These are phyloP conservation scores for Ceratobasidium sp. DNA, from an alignment of 1,284 basidiomycete species.

Conservation along the genomic window DNA sequence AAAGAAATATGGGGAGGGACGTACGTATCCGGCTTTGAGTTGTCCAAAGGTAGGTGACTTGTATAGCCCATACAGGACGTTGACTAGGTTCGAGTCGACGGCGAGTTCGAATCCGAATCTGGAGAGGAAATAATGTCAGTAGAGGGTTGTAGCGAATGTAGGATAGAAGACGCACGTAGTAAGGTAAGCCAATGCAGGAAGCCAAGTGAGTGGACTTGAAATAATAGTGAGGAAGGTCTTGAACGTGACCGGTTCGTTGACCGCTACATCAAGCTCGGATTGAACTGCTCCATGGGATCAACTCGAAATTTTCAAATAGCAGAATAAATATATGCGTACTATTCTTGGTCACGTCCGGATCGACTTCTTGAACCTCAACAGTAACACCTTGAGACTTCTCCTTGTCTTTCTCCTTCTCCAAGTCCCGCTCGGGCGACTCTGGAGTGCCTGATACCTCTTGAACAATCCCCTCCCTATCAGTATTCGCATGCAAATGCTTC, in stretches of 20 bases:
- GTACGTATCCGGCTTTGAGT: slow-evolving; percentile 68
- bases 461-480: slow-evolving; percentile 37
- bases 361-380: slow-evolving; percentile 53
- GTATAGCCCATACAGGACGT: slow-evolving; percentile 63
- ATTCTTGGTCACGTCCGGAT: slow-evolving; percentile 51
- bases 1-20: slow-evolving; percentile 45
- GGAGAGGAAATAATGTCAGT: not conserved
- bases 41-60: slow-evolving; percentile 59
- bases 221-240: slow-evolving; percentile 59
- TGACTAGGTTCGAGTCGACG: slow-evolving; percentile 70
- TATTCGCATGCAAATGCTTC: slow-evolving; percentile 46
- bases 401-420: slow-evolving; percentile 52
- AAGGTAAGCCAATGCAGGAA: slow-evolving; percentile 68
- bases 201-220: slow-evolving; percentile 68
- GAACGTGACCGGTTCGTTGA: slow-evolving; percentile 65
- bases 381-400: slow-evolving; percentile 45
- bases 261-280: slow-evolving; percentile 63
- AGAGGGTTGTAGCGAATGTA: not conserved
- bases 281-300: slow-evolving; percentile 48
- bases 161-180: slow-evolving; percentile 55
- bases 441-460: not conserved
- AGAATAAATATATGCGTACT: slow-evolving; percentile 42
- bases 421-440: slow-evolving; percentile 52
- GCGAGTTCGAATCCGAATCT: slow-evolving; percentile 71
- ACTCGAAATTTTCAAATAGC: slow-evolving; percentile 14